Conservation (phyloP, 306 rosid genomes). For the Heteromeles arbutifolia region DNA sequence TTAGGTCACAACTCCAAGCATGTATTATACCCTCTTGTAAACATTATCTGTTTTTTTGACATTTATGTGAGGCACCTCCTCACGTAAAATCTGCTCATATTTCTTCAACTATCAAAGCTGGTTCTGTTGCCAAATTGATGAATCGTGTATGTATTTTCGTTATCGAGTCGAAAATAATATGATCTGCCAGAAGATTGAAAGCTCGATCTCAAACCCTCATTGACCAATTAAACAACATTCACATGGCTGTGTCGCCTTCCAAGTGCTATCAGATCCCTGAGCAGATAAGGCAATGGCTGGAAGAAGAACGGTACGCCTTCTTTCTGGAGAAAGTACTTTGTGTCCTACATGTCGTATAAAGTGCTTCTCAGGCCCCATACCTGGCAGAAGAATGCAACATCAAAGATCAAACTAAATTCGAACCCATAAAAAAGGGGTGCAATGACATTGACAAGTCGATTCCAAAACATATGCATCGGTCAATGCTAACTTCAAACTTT, state of each 20-base stretch:
- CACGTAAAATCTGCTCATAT: no score
- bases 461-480: no score
- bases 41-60: no score
- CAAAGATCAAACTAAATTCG: no score
- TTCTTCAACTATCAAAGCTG: neutral
- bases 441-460: neutral
- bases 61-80: no score
- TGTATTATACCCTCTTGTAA: no score
- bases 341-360: neutral
- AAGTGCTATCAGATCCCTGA: neutral
- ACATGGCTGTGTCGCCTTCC: slow-evolving; percentile 4
- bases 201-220: neutral
- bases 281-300: no score
- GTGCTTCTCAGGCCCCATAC: neutral
- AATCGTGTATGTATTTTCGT: neutral
- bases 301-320: neutral
- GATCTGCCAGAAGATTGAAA: neutral
- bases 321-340: neutral
- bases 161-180: neutral
- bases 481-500: no score
- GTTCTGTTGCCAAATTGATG: neutral
- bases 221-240: neutral
- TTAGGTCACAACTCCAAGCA: no score
- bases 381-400: slow-evolving; percentile 4
- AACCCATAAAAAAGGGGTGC: neutral